Percentiles rank a stretch among this genome's conserved stretches.
Evolutionary conservation across 2,329 filamentous ascomycete species (phyloP).

Genomic region (Fusarium fracticaudum): DNA sequence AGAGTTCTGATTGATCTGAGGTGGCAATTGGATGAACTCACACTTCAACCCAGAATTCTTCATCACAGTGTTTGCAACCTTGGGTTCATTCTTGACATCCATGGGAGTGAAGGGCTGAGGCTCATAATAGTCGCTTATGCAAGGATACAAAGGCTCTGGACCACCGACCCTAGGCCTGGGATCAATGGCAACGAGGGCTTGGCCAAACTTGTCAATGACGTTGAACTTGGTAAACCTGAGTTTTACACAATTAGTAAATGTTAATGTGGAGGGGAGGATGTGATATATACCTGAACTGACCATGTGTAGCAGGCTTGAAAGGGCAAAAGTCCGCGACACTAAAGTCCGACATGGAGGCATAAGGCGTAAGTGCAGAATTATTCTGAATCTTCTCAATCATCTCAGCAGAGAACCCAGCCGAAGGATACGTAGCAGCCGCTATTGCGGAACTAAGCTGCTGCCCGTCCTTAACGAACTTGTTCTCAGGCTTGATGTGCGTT

Average conservation of each 20-base stretch:
- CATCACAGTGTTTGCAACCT: background rate
- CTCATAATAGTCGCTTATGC: background rate
- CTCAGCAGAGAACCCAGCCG: accelerated
- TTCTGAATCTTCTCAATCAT: background rate
- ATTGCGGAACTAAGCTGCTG: background rate
- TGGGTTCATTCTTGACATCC: background rate
- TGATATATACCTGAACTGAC: background rate
- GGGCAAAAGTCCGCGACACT: background rate
- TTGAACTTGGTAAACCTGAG: background rate
- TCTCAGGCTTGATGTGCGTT: background rate
- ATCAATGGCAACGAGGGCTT: background rate
- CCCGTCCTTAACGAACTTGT: background rate
- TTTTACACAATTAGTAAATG: background rate
- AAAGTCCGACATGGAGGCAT: background rate
- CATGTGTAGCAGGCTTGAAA: background rate
- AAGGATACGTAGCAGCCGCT: background rate
- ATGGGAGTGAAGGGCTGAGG: background rate
- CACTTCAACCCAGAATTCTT: background rate
- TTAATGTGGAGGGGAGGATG: accelerated
- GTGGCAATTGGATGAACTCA: background rate
- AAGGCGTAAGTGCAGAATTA: background rate
- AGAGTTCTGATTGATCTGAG: background rate
- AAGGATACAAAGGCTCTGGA: background rate
- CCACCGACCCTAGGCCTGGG: background rate
- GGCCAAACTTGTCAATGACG: background rate